These are phyloP conservation scores for Neofusicoccum cordaticola DNA, from an alignment of 2,329 filamentous ascomycete species.

Conservation along the genomic window DNA sequence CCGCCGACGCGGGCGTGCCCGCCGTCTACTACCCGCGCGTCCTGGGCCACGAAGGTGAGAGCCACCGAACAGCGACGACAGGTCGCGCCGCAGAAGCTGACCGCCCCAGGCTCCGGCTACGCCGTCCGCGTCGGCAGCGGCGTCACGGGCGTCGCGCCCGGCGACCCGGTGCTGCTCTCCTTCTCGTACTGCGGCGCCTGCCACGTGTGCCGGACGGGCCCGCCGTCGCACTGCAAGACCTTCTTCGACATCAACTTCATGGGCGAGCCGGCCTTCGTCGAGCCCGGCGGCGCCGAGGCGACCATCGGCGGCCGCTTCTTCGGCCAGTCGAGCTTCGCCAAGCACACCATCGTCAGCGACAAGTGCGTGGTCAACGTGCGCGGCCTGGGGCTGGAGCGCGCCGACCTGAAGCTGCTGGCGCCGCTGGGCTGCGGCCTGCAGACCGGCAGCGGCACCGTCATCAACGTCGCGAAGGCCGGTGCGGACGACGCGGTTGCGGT, in stretches of 20 bases:
- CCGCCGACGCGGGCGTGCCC: constrained; percentile 22
- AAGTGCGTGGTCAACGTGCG: constrained; percentile 44
- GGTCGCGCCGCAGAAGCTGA: not conserved
- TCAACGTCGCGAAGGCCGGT: constrained; percentile 33
- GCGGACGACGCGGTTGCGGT: constrained; percentile 40
- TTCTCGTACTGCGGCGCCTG: constrained; percentile 13
- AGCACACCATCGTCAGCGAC: constrained; percentile 39
- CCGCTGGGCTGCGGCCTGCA: constrained; percentile 49
- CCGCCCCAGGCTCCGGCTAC: constrained; percentile 37
- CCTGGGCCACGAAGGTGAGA: constrained; percentile 51
- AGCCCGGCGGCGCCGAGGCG: not conserved
- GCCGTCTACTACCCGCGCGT: constrained; percentile 44
- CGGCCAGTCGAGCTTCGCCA: constrained; percentile 48
- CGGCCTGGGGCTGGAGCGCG: constrained; percentile 32
- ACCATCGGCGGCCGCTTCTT: constrained; percentile 45
- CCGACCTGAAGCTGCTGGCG: constrained; percentile 42
- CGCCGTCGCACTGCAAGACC: constrained; percentile 13
- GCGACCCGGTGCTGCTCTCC: constrained; percentile 44
- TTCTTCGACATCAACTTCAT: constrained; percentile 16
- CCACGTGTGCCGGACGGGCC: constrained; percentile 12
- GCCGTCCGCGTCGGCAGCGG: constrained; percentile 42
- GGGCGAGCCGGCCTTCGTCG: constrained; percentile 5
- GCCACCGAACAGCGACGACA: too few relatives aligned
- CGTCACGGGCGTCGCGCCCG: constrained; percentile 39
- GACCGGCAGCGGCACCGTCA: constrained; percentile 42